Percentiles rank a stretch among this genome's conserved stretches.
Evolutionary conservation across 2,329 filamentous ascomycete genomes (phyloP).

Genomic region (Fusarium austroafricanum): DNA sequence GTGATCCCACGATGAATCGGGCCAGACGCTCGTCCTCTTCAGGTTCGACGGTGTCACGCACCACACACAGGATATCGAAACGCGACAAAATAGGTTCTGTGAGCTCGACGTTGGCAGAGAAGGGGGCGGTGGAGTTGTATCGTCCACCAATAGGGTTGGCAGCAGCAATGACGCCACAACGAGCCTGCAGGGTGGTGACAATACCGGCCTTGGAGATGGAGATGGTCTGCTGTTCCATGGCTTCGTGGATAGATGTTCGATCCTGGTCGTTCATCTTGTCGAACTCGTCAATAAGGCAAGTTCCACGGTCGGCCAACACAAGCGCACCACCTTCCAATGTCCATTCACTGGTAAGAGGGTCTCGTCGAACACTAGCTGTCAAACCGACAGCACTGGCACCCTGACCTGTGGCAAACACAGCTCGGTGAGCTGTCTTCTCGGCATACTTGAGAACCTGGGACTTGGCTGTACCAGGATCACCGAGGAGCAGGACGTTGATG

Average conservation of each 20-base stretch:
- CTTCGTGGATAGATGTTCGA: slow-evolving; percentile 97
- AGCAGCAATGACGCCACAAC: slow-evolving; percentile 95
- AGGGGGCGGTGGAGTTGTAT: slow-evolving; percentile 96
- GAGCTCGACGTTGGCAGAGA: slow-evolving; percentile 94
- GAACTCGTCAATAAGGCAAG: slow-evolving; percentile 97
- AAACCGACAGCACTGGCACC: slow-evolving; percentile 97
- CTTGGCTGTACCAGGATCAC: slow-evolving; percentile 97
- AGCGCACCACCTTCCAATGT: slow-evolving; percentile 95
- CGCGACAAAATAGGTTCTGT: slow-evolving; percentile 97
- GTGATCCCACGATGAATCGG: slow-evolving; percentile 93
- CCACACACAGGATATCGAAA: slow-evolving; percentile 97
- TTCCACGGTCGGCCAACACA: slow-evolving; percentile 93
- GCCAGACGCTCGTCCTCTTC: slow-evolving; percentile 92
- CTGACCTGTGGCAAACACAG: slow-evolving; percentile 97
- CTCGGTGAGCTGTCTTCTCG: slow-evolving; percentile 95
- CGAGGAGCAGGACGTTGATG: slow-evolving; percentile 96
- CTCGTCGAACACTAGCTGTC: slow-evolving; percentile 93
- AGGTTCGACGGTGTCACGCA: slow-evolving; percentile 94
- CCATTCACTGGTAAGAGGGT: slow-evolving; percentile 96
- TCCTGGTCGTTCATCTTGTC: slow-evolving; percentile 99
- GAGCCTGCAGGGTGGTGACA: slow-evolving; percentile 94
- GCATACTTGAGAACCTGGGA: slow-evolving; percentile 98
- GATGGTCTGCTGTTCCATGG: slow-evolving; percentile 99
- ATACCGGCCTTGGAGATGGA: slow-evolving; percentile 99
- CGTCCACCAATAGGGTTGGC: slow-evolving; percentile 96